Percentiles rank a stretch among this genome's conserved stretches.
Conservation (phyloP, 176 grass and related monocot genomes). For the Metroxylon sagu region DNA sequence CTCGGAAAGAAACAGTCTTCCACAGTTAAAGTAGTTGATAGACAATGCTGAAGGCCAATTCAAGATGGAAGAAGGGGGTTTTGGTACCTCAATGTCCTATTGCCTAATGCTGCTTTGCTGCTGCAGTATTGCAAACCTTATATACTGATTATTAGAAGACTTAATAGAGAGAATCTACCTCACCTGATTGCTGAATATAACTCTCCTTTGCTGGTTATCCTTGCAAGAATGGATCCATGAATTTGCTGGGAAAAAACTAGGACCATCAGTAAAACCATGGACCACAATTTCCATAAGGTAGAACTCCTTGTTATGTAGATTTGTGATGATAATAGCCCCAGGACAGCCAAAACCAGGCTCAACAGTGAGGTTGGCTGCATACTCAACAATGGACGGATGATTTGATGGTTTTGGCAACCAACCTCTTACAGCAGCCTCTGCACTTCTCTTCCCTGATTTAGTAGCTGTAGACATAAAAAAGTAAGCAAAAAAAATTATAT, state of each 20-base stretch:
- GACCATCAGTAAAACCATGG: slow-evolving; percentile 26
- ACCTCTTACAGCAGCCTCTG: slow-evolving; percentile 26
- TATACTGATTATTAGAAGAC: too few relatives aligned
- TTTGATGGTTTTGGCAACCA: slow-evolving; percentile 31
- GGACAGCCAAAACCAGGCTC: slow-evolving; percentile 27
- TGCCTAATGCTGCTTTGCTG: too few relatives aligned
- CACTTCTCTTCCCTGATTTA: slow-evolving; percentile 30
- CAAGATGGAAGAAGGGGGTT: too few relatives aligned
- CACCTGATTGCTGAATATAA: slow-evolving; percentile 45
- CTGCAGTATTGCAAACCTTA: too few relatives aligned
- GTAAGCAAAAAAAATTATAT: not conserved
- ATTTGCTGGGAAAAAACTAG: slow-evolving; percentile 34
- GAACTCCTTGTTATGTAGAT: slow-evolving; percentile 46
- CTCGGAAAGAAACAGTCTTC: too few relatives aligned
- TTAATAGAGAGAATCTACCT: not conserved
- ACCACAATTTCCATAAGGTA: slow-evolving; percentile 35
- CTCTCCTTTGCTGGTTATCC: slow-evolving; percentile 22
- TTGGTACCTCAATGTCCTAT: too few relatives aligned
- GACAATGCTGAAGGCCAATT: too few relatives aligned
- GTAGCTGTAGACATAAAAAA: slow-evolving; percentile 17
- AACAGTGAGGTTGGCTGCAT: slow-evolving; percentile 29
- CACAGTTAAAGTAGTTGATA: too few relatives aligned
- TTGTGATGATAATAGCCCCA: slow-evolving; percentile 30
- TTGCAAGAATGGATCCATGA: slow-evolving; percentile 43
- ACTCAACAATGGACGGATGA: slow-evolving; percentile 35